Base-by-base conservation (phyloP, 192 early-diverging fungal genomes). In the Spizellomyces punctatus region DNA sequence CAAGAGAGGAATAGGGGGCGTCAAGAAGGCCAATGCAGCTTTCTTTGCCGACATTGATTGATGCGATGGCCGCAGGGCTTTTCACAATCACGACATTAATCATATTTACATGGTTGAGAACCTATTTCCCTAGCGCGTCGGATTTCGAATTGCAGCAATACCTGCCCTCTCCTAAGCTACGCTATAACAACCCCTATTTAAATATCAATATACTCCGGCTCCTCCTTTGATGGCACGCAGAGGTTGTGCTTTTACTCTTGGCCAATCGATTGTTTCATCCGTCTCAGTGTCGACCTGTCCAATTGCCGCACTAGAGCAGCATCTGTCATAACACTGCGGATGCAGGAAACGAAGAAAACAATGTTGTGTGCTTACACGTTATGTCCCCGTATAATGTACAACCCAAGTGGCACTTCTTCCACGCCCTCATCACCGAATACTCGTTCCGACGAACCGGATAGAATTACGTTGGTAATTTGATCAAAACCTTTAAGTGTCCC, bases 351-450 rank as follows among this genome's bases (percentile, higher is more conserved):
- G 60, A 17, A 12, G 60, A 17, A 36, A 36, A 36, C 27, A 36
- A 36, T 36, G 27, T 3, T 36, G 27, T 36, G 27, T 36, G 76
- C 81, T 66, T 81, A 87, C 87, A 88, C 69, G 43, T 65, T 82
- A 55, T 88, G 86, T 3, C 87, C 87, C 36, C 85, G 73, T 49
- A 88, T 71, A 46, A 88, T 57, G 64, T 86, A 87, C 7, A 88
- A 64, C 7, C 87, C 87, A 14, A 85, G 71, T 8, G 76, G 75
- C 0, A 79, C 71, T 8, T 76, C 69, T 58, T 87, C 84, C 27
- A 81, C 77, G 19, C 85, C 85, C 41, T 78, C 79, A 19, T 55
- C 62, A 12, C 82, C 76, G 67, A 87, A 88, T 17, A 83, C 75
- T 66, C 87, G 83, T 70, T 88, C 86, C 46, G 78, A 66, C 45